Conservation (phyloP, 2,329 filamentous ascomycete genomes). For the Colletotrichum noveboracense region DNA sequence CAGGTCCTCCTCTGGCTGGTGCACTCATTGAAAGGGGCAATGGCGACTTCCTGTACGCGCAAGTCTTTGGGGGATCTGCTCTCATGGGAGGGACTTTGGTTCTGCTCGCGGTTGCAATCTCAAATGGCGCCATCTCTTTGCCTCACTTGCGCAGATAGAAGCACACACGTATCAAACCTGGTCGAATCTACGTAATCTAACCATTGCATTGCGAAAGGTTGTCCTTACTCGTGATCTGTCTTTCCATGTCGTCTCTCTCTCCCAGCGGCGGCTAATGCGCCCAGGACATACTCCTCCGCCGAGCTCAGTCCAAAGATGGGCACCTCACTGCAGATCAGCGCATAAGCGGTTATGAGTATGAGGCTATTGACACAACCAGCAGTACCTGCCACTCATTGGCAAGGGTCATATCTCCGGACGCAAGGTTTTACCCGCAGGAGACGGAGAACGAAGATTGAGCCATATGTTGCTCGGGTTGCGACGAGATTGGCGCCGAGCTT, state of each 20-base stretch:
- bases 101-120: background rate
- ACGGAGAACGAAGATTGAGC: background rate
- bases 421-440: background rate
- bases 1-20: constrained; percentile 56
- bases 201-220: background rate
- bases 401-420: background rate
- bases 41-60: background rate
- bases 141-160: background rate
- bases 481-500: background rate
- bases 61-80: background rate
- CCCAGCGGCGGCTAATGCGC: background rate
- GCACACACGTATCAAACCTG: background rate
- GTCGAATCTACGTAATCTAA: background rate
- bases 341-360: background rate
- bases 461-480: background rate
- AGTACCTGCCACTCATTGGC: background rate
- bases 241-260: background rate
- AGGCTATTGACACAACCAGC: background rate
- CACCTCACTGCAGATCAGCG: background rate
- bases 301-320: background rate
- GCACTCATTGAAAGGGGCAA: constrained; percentile 42
- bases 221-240: background rate
- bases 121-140: background rate
- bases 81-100: background rate
- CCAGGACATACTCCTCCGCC: background rate